Base-by-base conservation (phyloP, 2,329 filamentous ascomycete genomes). In the Claviceps cyperi region DNA sequence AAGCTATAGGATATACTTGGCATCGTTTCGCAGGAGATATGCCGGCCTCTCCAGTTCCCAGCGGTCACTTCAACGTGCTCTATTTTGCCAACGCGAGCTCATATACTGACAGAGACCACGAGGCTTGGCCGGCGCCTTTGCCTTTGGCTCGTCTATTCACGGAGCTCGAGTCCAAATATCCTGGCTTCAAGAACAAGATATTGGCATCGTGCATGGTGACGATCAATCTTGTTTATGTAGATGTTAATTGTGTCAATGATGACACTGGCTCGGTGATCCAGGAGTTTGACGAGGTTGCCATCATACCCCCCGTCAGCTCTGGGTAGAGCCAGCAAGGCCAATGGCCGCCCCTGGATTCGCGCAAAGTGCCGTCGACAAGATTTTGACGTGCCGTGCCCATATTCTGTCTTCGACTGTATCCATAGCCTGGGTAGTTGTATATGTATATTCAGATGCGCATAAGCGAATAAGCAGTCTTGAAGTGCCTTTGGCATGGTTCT, bases 221-320 rank as follows among this genome's bases (percentile, higher is more conserved):
- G 22, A 70, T 94, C 61, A 92, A 94, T 57, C 68, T 91, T 49
- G 77, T 86, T 52, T 94, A 94, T 67, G 80, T 91, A 60, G 84
- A 92, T 61, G 58, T 87, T 11, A 71, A 75, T 11, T 71, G 71
- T 40, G 66, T 67, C 35, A 65, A 65, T 17, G 64, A 67, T 17
- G 60, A 59, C 15, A 60, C 62, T 8, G 68, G 68, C 15, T 57
- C 71, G 24, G 62, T 78, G 50, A 84, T 94, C 51, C 67, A 79
- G 48, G 78, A 79, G 54, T 85, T 83, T 28, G 87, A 94, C 61
- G 88, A 94, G 68, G 86, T 94, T 50, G 88, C 84, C 41, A 84
- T 94, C 37, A 91, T 94, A 51, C 87, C 88, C 36, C 87, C 88
- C 9, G 88, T 94, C 56, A 94, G 87, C 71, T 89, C 87, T 38